Evolutionary conservation across 345 rosid species (phyloP), one percentile per base, ranked within the genome.

Genomic region (Erysimum cheiranthoides): DNA sequence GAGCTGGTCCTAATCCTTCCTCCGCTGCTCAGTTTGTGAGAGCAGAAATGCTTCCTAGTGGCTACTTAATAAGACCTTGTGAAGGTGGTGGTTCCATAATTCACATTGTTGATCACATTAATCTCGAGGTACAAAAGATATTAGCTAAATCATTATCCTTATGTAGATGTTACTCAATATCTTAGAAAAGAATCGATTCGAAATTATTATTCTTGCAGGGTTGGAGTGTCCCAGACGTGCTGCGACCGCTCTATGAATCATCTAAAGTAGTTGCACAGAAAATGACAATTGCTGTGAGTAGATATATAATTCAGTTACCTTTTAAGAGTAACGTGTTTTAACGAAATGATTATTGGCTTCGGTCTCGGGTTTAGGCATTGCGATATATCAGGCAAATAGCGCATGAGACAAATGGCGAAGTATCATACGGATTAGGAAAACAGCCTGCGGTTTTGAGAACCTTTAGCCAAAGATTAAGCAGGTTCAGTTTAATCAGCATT

Each of bases 31-130:
- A 92, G 80, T 95, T 92, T 73, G 97, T 95, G 66, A 90, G 99
- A 77, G 99, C 91, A 30, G 97, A 92, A 84, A 82, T 88, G 90
- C 96, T 89, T 73, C 91, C 99, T 21, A 90, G 97, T 78, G 99
- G 99, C 39, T 92, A 90, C 75, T 75, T 95, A 83, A 92, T 95
- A 69, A 86, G 99, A 14, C 96, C 97, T 2, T 92, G 97, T 73
- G 98, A 94, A 14, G 98, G 97, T 68, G 98, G 98, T 63, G 98
- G 99, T 64, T 95, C 97, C 17, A 92, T 95, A 61, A 90, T 95
- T 46, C 99, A 92, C 77, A 92, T 95, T 34, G 99, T 95, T 0
- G 99, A 95, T 83, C 97, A 95, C 72, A 83, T 95, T 54, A 89
- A 92, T 83, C 93, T 90, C 6, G 97, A 90, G 96, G 98, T 94